Evolutionary conservation across 2,329 filamentous ascomycete species (phyloP), one percentile per base, ranked within the genome.

Genomic region (Colletotrichum simmondsii): DNA sequence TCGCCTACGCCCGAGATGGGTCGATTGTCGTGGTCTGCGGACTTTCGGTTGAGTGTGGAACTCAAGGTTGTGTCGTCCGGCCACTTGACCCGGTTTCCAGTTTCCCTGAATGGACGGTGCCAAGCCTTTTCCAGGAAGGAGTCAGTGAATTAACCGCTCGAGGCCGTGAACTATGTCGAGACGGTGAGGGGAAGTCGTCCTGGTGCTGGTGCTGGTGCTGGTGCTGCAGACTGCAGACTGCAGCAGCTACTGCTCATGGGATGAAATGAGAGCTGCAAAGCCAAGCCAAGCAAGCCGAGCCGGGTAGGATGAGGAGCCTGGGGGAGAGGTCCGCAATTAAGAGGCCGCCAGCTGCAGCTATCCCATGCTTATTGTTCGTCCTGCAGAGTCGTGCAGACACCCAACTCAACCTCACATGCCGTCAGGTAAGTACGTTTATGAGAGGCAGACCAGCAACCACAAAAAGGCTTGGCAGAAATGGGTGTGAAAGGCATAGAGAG

Each of bases 311-410:
- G 58, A 59, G 52, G 61, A 65, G 63, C 42, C 42, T 49, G 42
- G 30, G 37, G 57, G 24, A 64, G 56, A 70, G 70, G 60, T 70
- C 70, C 70, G 70, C 66, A 72, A 72, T 70, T 61, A 70, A 65
- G 70, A 72, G 70, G 70, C 70, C 70, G 71, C 71, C 66, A 71
- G 71, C 71, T 73, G 61, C 71, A 73, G 66, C 60, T 61, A 61
- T 61, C 54, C 67, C 67, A 53, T 61, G 66, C 54, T 60, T 57
- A 24, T 30, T 52, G 56, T 28, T 65, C 28, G 60, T 65, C 60
- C 60, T 65, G 71, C 71, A 70, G 70, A 63, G 57, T 42, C 30
- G 53, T 72, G 69, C 69, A 69, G 65, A 63, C 68, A 72, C 58
- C 69, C 69, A 63, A 63, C 58, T 59, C 53, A 64, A 72, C 30